Percentiles rank a stretch among this genome's conserved stretches.
Conservation (phyloP, 805 yeast genomes). For the Metschnikowia noctiluminum region DNA sequence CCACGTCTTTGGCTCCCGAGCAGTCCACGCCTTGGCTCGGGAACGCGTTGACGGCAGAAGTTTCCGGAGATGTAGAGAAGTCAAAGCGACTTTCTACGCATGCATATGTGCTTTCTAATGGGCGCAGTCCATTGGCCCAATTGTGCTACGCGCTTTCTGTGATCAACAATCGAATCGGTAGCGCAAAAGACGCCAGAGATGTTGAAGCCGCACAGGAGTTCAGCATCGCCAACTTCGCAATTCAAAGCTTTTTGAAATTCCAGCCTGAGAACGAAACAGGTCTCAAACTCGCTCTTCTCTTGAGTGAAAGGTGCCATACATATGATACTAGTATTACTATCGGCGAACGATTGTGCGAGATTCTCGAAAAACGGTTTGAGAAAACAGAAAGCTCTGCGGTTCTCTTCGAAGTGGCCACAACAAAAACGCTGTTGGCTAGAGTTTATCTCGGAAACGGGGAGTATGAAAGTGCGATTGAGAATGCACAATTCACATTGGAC, state of each 20-base stretch:
- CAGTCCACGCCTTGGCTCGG: slow-evolving; percentile 80
- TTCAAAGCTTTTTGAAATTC: slow-evolving; percentile 59
- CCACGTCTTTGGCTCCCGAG: slow-evolving; percentile 81
- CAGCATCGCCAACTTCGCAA: slow-evolving; percentile 63
- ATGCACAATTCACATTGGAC: slow-evolving; percentile 54
- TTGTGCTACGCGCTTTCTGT: slow-evolving; percentile 65
- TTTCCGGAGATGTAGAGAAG: slow-evolving; percentile 44
- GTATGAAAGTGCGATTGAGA: slow-evolving; percentile 57
- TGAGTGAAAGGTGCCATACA: slow-evolving; percentile 69
- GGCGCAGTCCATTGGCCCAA: slow-evolving; percentile 65
- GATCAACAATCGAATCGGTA: slow-evolving; percentile 42
- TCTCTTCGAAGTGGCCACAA: slow-evolving; percentile 50
- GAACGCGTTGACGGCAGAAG: slow-evolving; percentile 63
- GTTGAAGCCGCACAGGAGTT: slow-evolving; percentile 61
- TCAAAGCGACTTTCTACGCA: slow-evolving; percentile 68
- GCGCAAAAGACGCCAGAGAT: slow-evolving; percentile 49
- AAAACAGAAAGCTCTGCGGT: slow-evolving; percentile 45
- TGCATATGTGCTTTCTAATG: slow-evolving; percentile 74
- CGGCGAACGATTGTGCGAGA: slow-evolving; percentile 43
- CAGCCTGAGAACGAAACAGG: slow-evolving; percentile 59
- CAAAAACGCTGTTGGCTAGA: slow-evolving; percentile 72
- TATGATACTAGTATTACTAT: slow-evolving; percentile 51
- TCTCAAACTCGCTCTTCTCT: slow-evolving; percentile 48
- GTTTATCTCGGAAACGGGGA: slow-evolving; percentile 57
- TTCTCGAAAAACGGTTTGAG: slow-evolving; percentile 58